Base-by-base conservation (phyloP, 306 rosid species). In the Vigna trinervia region DNA sequence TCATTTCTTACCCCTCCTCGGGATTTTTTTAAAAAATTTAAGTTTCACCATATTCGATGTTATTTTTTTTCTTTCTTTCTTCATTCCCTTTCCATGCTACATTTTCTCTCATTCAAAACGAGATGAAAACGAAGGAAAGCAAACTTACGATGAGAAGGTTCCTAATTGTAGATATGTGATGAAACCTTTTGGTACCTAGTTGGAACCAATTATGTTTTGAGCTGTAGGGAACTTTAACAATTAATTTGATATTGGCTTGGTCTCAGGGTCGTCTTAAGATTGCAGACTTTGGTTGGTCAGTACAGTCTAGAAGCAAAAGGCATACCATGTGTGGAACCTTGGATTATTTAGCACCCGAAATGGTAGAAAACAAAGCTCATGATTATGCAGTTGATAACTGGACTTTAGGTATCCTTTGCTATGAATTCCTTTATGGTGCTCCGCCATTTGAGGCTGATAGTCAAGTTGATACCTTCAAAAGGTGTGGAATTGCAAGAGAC, bases 251-350 rank as follows among this genome's bases (percentile, higher is more conserved):
- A 1, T 53, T 74, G 66, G 11, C 77, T 78, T 34, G 38, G 32
- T 76, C 45, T 71, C 82, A 94, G 96, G 97, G 98, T 77, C 91
- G 91, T 59, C 84, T 93, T 84, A 93, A 93, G 77, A 93, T 91
- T 75, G 97, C 94, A 30, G 98, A 93, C 71, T 93, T 93, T 84
- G 97, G 98, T 75, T 93, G 98, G 98, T 88, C 97, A 43, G 98
- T 91, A 23, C 94, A 94, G 81, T 90, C 97, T 9, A 87, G 71
- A 74, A 88, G 80, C 82, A 94, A 92, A 84, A 90, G 97, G 68
- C 82, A 69, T 62, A 94, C 96, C 48, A 89, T 94, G 97, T 94
- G 98, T 84, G 98, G 98, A 78, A 94, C 96, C 46, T 82, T 94
- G 84, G 97, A 90, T 81, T 92, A 94, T 73, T 84, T 92, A 79